These are phyloP conservation scores for Gypsophila paniculata DNA, from an alignment of 179 eudicot species.

Conservation along the genomic window DNA sequence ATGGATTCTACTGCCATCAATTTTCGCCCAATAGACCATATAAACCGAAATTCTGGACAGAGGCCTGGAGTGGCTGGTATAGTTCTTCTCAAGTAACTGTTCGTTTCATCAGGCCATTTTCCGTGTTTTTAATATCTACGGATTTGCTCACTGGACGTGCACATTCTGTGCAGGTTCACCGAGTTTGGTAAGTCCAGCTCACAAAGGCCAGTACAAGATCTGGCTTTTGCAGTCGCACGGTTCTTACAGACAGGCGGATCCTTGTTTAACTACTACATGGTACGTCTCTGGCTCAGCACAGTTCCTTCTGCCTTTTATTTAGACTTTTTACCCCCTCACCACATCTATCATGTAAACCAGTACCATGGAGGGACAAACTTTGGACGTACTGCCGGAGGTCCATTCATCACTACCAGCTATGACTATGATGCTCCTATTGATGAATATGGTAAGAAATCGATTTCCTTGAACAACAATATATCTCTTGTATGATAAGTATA, in stretches of 20 bases:
- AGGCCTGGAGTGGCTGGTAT: slow-evolving; percentile 98
- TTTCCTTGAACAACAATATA: too few species aligned
- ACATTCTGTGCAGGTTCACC: slow-evolving; percentile 52
- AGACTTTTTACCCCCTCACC: not conserved
- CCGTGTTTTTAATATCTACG: not conserved
- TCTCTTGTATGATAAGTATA: too few species aligned
- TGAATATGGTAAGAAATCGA: slow-evolving; percentile 57
- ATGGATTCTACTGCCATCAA: slow-evolving; percentile 84
- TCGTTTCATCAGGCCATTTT: not conserved
- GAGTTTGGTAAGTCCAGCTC: slow-evolving; percentile 75
- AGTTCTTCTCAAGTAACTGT: not conserved
- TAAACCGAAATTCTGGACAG: slow-evolving; percentile 89
- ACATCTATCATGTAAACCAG: slow-evolving; percentile 30
- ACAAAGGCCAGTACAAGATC: slow-evolving; percentile 81
- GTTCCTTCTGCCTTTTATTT: not conserved
- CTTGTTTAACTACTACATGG: slow-evolving; percentile 88
- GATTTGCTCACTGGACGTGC: not conserved
- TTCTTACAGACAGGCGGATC: slow-evolving; percentile 90
- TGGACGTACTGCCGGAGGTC: slow-evolving; percentile 87
- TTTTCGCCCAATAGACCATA: slow-evolving; percentile 73
- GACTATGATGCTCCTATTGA: slow-evolving; percentile 93
- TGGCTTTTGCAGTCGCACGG: slow-evolving; percentile 84
- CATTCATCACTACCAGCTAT: slow-evolving; percentile 84
- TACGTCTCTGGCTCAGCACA: slow-evolving; percentile 16
- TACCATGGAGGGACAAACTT: slow-evolving; percentile 93